Conservation (phyloP, 441 rosid genomes). For the Brassica hybrid region DNA sequence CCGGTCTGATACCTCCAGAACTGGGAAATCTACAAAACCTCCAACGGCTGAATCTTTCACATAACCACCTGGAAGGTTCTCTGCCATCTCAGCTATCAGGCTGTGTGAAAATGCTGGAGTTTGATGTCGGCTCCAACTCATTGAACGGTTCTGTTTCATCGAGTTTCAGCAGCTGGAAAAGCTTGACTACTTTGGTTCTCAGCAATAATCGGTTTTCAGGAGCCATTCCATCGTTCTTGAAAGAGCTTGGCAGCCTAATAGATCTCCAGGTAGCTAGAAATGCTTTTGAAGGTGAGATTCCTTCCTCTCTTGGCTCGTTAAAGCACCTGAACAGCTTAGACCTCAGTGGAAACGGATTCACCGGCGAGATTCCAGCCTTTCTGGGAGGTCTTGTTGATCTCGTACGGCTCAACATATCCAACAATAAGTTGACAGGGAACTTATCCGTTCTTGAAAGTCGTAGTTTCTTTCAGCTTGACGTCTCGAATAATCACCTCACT, state of each 20-base stretch:
- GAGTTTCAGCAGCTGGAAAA: constrained; percentile 57
- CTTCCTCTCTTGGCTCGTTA: constrained; percentile 63
- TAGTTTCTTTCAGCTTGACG: constrained; percentile 49
- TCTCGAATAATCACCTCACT: constrained; percentile 64
- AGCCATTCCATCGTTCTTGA: constrained; percentile 61
- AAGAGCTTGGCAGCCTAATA: constrained; percentile 52
- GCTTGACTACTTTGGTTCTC: constrained; percentile 59
- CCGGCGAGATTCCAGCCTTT: constrained; percentile 58
- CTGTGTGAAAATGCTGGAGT: constrained; percentile 50
- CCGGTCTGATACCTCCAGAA: constrained; percentile 62
- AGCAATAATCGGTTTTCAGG: constrained; percentile 61
- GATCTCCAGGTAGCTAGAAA: constrained; percentile 71
- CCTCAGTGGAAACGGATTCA: constrained; percentile 65
- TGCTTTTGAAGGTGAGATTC: constrained; percentile 66
- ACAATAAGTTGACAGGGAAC: constrained; percentile 72
- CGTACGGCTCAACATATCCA: constrained; percentile 64
- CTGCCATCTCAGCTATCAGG: constrained; percentile 71
- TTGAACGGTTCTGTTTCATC: constrained; percentile 65
- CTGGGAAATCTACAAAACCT: constrained; percentile 62
- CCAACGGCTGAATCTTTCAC: constrained; percentile 54
- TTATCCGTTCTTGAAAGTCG: constrained; percentile 51
- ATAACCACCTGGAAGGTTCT: constrained; percentile 64
- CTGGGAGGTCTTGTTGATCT: constrained; percentile 54
- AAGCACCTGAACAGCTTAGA: constrained; percentile 46
- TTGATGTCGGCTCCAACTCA: constrained; percentile 68